These are phyloP conservation scores for Mucor saturninus DNA, from an alignment of 371 early-diverging fungal species.

Conservation along the genomic window DNA sequence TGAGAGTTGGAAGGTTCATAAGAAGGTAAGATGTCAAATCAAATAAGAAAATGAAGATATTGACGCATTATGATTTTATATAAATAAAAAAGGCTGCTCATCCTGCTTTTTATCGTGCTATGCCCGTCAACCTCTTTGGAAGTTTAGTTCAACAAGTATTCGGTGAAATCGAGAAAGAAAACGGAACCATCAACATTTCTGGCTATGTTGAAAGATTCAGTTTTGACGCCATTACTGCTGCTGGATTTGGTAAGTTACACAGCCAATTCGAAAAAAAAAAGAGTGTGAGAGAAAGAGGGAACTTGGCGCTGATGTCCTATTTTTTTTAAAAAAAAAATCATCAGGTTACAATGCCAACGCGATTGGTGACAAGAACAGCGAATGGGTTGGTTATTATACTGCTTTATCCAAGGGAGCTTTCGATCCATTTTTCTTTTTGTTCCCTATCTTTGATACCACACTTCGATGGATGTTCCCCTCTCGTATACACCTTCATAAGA, in stretches of 20 bases:
- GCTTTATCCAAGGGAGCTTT: slow-evolving; percentile 23
- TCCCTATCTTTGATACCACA: slow-evolving; percentile 53
- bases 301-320: not conserved
- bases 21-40: slow-evolving; percentile 21
- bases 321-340: not conserved
- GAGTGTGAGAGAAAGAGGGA: too few species aligned
- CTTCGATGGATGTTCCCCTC: slow-evolving; percentile 14
- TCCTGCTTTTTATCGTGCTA: slow-evolving; percentile 42
- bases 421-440: slow-evolving; percentile 45
- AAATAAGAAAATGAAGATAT: not conserved
- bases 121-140: slow-evolving; percentile 45
- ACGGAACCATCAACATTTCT: slow-evolving; percentile 22
- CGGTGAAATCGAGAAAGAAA: slow-evolving; percentile 22
- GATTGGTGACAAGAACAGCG: slow-evolving; percentile 21
- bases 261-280: not conserved
- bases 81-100: slow-evolving; percentile 31
- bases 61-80: not conserved
- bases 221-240: slow-evolving; percentile 45
- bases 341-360: slow-evolving; percentile 42
- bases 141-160: slow-evolving; percentile 28
- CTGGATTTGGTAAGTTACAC: slow-evolving; percentile 38
- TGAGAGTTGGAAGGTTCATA: slow-evolving; percentile 35
- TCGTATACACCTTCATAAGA: slow-evolving; percentile 24
- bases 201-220: slow-evolving; percentile 36
- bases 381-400: slow-evolving; percentile 37